These are phyloP conservation scores for Anthostomella pinea DNA, from an alignment of 2,329 filamentous ascomycete species.

Conservation along the genomic window DNA sequence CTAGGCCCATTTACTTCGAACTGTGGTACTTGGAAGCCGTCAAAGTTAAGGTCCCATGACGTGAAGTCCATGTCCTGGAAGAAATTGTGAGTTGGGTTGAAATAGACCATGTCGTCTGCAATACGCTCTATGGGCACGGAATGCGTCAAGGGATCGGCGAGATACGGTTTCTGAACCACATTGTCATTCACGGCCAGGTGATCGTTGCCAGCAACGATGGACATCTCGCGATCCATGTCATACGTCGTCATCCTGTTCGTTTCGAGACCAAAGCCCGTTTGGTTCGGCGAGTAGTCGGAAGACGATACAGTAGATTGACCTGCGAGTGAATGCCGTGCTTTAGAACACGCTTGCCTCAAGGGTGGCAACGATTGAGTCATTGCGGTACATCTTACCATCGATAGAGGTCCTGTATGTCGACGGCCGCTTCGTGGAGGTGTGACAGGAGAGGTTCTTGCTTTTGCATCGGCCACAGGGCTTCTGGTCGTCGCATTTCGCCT, in stretches of 20 bases:
- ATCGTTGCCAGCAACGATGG: neutral
- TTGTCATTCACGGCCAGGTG: neutral
- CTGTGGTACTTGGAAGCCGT: slow-evolving; percentile 28
- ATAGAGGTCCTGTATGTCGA: slow-evolving; percentile 16
- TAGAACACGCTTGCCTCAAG: neutral
- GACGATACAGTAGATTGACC: slow-evolving; percentile 2
- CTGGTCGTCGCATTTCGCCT: slow-evolving; percentile 30
- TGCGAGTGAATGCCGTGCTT: neutral
- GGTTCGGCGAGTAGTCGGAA: slow-evolving; percentile 2
- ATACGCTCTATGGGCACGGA: slow-evolving; percentile 5
- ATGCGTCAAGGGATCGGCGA: slow-evolving; percentile 1
- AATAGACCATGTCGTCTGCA: slow-evolving; percentile 23
- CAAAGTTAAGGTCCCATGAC: slow-evolving; percentile 33
- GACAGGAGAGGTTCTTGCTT: slow-evolving; percentile 24
- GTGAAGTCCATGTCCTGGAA: slow-evolving; percentile 34
- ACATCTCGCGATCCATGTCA: neutral
- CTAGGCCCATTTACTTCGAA: slow-evolving; percentile 26
- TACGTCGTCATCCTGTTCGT: neutral
- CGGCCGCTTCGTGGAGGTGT: slow-evolving; percentile 17
- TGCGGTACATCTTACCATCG: slow-evolving; percentile 6
- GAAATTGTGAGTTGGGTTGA: slow-evolving; percentile 27
- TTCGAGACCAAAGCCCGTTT: neutral
- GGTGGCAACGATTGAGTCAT: too few relatives aligned
- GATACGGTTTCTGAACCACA: slow-evolving; percentile 3
- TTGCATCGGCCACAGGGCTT: slow-evolving; percentile 28